Conservation (phyloP, 2,329 filamentous ascomycete species). For the Sporothrix pseudoabietina region DNA sequence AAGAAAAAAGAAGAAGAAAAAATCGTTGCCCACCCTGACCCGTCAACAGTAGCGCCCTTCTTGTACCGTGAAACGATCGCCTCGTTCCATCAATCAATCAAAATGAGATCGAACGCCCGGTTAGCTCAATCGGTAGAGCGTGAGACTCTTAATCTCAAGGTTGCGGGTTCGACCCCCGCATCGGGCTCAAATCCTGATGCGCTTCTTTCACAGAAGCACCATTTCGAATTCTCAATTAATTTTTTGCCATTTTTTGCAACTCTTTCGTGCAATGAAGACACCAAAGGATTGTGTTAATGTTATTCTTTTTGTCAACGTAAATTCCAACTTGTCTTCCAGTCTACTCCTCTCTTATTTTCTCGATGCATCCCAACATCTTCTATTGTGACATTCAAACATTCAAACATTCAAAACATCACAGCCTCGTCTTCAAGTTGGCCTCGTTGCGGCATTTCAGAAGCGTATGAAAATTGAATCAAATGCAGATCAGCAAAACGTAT, state of each 20-base stretch:
- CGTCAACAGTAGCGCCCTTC: constrained; percentile 1
- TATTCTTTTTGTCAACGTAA: not conserved
- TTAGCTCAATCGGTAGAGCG: constrained; percentile 74
- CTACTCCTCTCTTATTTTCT: not conserved
- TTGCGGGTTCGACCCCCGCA: constrained; percentile 50
- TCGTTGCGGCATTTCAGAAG: not conserved
- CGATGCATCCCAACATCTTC: too few species aligned
- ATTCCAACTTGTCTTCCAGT: not conserved
- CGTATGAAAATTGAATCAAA: not conserved
- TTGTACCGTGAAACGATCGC: not conserved
- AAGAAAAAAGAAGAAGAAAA: not conserved
- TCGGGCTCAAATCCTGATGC: constrained; percentile 50
- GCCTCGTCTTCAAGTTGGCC: not conserved
- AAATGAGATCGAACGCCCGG: constrained; percentile 46
- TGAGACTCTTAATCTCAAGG: constrained; percentile 64
- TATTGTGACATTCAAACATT: too few species aligned
- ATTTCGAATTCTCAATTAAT: constrained; percentile 22
- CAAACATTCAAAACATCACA: not conserved
- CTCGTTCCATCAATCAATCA: constrained; percentile 12
- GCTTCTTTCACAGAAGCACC: constrained; percentile 30
- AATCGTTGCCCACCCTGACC: not conserved
- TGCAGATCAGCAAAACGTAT: constrained; percentile 7
- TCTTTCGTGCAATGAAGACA: too few species aligned
- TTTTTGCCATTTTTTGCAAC: not conserved
- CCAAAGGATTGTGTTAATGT: not conserved